A percentile compares a stretch with the other conserved stretches of the same genome.
Conservation (phyloP, 345 rosid species). For the Punica granatum region DNA sequence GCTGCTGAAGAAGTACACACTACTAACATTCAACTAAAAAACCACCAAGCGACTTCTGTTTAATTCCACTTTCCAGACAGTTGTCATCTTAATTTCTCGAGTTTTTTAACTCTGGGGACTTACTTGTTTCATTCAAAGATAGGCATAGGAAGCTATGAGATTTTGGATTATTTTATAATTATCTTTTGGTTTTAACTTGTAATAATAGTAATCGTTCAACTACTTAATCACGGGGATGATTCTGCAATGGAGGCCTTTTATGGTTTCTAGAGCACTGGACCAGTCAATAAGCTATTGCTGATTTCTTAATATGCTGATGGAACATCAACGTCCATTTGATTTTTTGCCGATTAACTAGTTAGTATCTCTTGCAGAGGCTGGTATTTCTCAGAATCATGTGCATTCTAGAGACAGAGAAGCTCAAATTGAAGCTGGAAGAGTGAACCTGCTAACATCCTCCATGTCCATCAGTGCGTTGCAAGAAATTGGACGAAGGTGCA, state of each 20-base stretch:
- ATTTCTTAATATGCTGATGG: background rate
- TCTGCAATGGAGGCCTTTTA: background rate
- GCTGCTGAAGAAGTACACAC: background rate
- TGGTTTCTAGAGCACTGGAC: background rate
- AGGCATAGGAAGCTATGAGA: background rate
- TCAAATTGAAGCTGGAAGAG: constrained; percentile 56
- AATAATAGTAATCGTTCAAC: background rate
- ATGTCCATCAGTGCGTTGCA: constrained; percentile 71
- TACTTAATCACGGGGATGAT: background rate
- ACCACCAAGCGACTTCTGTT: background rate
- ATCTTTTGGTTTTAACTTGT: background rate
- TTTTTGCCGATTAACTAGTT: background rate
- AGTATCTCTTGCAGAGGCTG: constrained; percentile 40
- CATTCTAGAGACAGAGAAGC: constrained; percentile 41
- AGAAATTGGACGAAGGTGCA: constrained; percentile 89
- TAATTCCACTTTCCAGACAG: background rate
- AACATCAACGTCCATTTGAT: background rate
- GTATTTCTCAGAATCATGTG: constrained; percentile 41
- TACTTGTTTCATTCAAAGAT: background rate
- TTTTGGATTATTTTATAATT: background rate
- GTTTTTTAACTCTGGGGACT: background rate
- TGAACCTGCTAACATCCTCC: constrained; percentile 50
- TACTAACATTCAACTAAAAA: background rate
- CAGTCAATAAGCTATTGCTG: background rate
- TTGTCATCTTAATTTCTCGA: background rate